Conservation (phyloP, 495 filamentous ascomycete species). For the Penicillium soppii region DNA sequence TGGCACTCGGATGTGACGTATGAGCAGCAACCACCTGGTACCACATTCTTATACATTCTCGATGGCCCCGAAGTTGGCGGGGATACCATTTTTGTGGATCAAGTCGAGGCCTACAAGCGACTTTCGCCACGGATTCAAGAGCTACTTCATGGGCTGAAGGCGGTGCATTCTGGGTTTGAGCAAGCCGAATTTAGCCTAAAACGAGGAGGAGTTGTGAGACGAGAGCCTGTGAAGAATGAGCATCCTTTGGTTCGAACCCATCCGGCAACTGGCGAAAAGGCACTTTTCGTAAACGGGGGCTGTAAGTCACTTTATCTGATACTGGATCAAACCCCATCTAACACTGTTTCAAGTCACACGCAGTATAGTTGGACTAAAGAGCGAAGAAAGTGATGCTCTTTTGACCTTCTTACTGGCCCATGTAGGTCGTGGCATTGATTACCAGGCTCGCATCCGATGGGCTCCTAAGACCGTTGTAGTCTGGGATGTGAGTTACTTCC, state of each 20-base stretch:
- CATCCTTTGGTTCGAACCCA: conserved; percentile 83
- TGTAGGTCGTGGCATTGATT: conserved; percentile 70
- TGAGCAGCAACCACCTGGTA: conserved; percentile 82
- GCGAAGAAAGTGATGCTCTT: conserved; percentile 73
- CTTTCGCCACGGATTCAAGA: conserved; percentile 68
- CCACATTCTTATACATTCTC: conserved; percentile 77
- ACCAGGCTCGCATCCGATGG: conserved; percentile 77
- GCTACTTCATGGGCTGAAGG: conserved; percentile 73
- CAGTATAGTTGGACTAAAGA: conserved; percentile 70
- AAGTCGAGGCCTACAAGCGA: conserved; percentile 74
- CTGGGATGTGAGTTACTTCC: conserved; percentile 61
- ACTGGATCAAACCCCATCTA: neutral
- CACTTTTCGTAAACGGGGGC: conserved; percentile 74
- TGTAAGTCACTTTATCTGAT: conserved; percentile 51
- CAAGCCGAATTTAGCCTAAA: conserved; percentile 59
- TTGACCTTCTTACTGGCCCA: conserved; percentile 80
- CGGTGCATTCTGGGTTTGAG: conserved; percentile 70
- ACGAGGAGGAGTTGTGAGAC: conserved; percentile 61
- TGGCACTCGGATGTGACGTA: conserved; percentile 87
- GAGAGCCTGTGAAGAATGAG: conserved; percentile 67
- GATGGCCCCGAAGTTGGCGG: conserved; percentile 75
- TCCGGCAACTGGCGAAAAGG: conserved; percentile 79
- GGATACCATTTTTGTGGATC: conserved; percentile 74
- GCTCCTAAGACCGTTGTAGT: conserved; percentile 73
- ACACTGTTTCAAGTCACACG: conserved; percentile 55